Conservation (phyloP, 768 basidiomycete species). For the Lactifluus pinguis region DNA sequence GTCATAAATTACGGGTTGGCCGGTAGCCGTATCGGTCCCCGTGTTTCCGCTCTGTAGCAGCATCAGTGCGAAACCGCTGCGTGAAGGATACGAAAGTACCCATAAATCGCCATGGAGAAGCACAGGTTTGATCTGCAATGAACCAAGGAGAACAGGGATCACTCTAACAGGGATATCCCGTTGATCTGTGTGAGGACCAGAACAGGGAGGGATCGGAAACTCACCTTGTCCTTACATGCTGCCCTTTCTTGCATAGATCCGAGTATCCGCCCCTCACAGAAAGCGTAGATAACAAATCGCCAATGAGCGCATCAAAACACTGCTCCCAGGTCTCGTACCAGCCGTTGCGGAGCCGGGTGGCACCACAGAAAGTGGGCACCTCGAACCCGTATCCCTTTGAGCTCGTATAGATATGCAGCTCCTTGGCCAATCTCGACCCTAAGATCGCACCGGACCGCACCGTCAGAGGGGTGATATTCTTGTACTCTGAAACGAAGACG, state of each 20-base stretch:
- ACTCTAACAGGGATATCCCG: slow-evolving; percentile 35
- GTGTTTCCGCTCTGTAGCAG: slow-evolving; percentile 58
- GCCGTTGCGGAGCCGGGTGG: slow-evolving; percentile 60
- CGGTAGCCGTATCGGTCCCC: slow-evolving; percentile 45
- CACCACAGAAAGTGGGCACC: slow-evolving; percentile 71
- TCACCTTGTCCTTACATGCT: slow-evolving; percentile 40
- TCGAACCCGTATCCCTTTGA: slow-evolving; percentile 56
- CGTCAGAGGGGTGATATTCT: slow-evolving; percentile 43
- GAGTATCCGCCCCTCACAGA: slow-evolving; percentile 32
- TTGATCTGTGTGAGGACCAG: not conserved
- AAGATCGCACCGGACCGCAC: slow-evolving; percentile 38
- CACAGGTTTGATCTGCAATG: slow-evolving; percentile 52
- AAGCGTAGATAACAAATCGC: slow-evolving; percentile 44
- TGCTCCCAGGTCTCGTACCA: slow-evolving; percentile 66
- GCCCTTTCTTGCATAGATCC: slow-evolving; percentile 43
- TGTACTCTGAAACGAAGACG: slow-evolving; percentile 71
- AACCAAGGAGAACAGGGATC: slow-evolving; percentile 59
- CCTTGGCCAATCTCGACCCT: slow-evolving; percentile 53
- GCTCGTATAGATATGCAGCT: slow-evolving; percentile 52
- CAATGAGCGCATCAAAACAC: slow-evolving; percentile 55
- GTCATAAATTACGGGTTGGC: slow-evolving; percentile 64
- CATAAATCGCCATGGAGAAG: slow-evolving; percentile 76
- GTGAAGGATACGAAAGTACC: slow-evolving; percentile 35
- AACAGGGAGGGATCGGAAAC: not conserved
- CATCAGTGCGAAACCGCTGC: not conserved